Percentiles rank a stretch among this genome's conserved stretches.
Conservation (phyloP, 495 filamentous ascomycete species). For the Aspergillus heteromorphus region DNA sequence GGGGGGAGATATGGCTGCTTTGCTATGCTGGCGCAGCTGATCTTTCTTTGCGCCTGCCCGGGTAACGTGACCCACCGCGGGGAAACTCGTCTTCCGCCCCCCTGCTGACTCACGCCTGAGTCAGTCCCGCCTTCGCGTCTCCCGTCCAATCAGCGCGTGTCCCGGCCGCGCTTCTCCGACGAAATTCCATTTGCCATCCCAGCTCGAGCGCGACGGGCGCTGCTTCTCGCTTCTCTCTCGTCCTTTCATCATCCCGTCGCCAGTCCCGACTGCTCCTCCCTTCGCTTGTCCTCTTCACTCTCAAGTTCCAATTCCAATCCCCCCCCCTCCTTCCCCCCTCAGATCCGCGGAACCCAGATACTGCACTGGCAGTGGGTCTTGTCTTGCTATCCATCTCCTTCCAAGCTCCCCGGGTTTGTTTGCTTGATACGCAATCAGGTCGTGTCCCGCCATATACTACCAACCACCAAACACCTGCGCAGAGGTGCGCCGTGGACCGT, state of each 20-base stretch:
- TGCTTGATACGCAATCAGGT: not conserved
- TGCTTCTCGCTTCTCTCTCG: conserved; percentile 14
- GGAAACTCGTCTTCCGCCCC: conserved; percentile 27
- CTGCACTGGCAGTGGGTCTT: not conserved
- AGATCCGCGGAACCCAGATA: not conserved
- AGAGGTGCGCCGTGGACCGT: conserved; percentile 25
- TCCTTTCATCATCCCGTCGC: conserved; percentile 12
- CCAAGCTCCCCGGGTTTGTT: not conserved
- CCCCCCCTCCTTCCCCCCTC: not conserved
- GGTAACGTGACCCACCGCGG: conserved; percentile 42
- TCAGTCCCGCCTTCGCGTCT: conserved; percentile 14
- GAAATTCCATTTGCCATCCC: conserved; percentile 35
- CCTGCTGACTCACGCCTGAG: conserved; percentile 28
- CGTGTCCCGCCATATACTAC: not conserved
- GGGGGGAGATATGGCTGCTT: too few relatives aligned
- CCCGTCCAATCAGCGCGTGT: conserved; percentile 36
- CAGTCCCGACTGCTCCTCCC: conserved; percentile 1
- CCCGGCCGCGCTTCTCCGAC: conserved; percentile 24
- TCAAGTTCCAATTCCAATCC: too few relatives aligned
- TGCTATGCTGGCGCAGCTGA: conserved; percentile 15
- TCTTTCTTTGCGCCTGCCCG: conserved; percentile 29
- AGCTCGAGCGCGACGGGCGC: conserved; percentile 21
- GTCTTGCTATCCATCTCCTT: not conserved
- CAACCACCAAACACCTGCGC: conserved; percentile 18
- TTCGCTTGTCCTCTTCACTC: not conserved